Evolutionary conservation across 441 rosid species (phyloP), one percentile per base, ranked within the genome.

Genomic region (Croton setiger): DNA sequence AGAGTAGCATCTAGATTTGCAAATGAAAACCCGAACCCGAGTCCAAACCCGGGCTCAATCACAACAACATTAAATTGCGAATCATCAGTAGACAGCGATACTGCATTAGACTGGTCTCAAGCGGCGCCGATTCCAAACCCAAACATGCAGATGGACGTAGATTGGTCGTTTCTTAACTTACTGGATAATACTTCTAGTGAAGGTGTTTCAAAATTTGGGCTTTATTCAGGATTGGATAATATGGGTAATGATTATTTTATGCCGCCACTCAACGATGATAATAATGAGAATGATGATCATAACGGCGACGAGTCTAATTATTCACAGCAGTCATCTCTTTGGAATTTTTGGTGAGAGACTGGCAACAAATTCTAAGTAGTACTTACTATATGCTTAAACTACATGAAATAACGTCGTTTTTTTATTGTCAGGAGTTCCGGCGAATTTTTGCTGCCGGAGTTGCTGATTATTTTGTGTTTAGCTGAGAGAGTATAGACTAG

Each of bases 1-100:
- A 82, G 13, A 0, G 83, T 73, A 0, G 98, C 98, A 0, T 75
- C 75, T 37, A 78, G 82, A 66, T 90, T 69, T 39, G 98, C 93
- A 0, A 72, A 77, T 45, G 80, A 83, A 17, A 71, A 68, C 47
- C 60, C 70, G 12, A 9, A 53, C 4, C 5, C 55, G 33, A 5
- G 44, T 0, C 13, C 23, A 13, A 21, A 49, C 4, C 6, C 3
- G 1, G 14, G 5, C 31, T 8, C 43, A 15, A 57, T 11, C 2
- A 39, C 41, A 11, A 23, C 9, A 6, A 21, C 58, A 6, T 27
- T 1, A 9, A 27, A 35, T 21, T 1, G 17, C 4, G 51, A 47
- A 7, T 67, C 74, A 12, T 65, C 78, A 3, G n/a, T n/a, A n/a
- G n/a, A n/a, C n/a, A n/a, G n/a, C n/a, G n/a, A n/a, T n/a, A n/a